Conservation (phyloP, 345 rosid genomes). For the Hypericum perforatum region DNA sequence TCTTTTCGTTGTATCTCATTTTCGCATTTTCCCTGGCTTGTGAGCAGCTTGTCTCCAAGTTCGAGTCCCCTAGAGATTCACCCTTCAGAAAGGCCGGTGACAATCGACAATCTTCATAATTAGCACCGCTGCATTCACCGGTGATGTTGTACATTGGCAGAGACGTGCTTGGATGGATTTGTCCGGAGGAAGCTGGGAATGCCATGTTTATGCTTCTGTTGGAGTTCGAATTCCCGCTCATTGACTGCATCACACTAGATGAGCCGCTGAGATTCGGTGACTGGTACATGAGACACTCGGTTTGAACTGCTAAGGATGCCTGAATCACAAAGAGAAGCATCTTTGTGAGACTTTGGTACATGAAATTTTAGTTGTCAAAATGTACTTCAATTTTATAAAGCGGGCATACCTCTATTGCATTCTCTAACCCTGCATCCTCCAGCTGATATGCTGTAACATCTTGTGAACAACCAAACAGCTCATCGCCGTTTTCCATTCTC, state of each 20-base stretch:
- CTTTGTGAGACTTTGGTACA: too few relatives aligned
- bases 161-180: conserved; percentile 50
- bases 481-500: conserved; percentile 44
- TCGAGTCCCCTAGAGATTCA: conserved; percentile 75
- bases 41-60: conserved; percentile 42
- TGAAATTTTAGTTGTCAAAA: too few relatives aligned
- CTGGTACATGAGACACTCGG: conserved; percentile 30
- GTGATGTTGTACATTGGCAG: conserved; percentile 47
- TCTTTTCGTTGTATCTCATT: conserved; percentile 78
- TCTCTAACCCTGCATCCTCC: conserved; percentile 20
- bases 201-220: conserved; percentile 36
- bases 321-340: conserved; percentile 8
- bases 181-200: conserved; percentile 28
- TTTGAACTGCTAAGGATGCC: conserved; percentile 45
- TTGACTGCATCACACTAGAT: conserved; percentile 19
- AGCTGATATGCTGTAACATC: conserved; percentile 26
- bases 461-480: conserved; percentile 33
- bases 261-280: conserved; percentile 24
- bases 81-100: conserved; percentile 42
- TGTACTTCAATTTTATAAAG: too few relatives aligned
- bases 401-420: conserved; percentile 40
- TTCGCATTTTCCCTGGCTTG: conserved; percentile 68
- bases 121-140: conserved; percentile 46
- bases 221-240: conserved; percentile 21
- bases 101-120: conserved; percentile 58